These are phyloP conservation scores for Vaccinium vitisidaea DNA, from an alignment of 148 eudicot genomes.

Conservation along the genomic window DNA sequence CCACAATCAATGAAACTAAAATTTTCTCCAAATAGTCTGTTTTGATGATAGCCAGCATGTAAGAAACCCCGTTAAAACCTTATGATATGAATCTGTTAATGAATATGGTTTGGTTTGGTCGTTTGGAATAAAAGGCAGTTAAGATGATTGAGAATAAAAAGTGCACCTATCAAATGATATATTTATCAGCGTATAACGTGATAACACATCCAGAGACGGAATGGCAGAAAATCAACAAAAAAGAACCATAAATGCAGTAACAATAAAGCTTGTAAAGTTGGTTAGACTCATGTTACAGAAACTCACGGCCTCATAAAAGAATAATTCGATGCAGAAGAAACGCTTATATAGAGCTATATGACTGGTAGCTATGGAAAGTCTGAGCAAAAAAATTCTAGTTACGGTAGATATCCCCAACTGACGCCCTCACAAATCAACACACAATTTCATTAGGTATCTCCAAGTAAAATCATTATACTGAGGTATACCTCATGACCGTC, in stretches of 20 bases:
- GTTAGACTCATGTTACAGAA: background rate
- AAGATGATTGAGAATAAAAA: background rate
- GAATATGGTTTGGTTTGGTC: too few species aligned
- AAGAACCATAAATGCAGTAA: background rate
- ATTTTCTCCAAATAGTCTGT: background rate
- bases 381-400: background rate
- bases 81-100: too few species aligned
- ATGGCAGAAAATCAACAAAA: background rate
- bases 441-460: background rate
- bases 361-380: background rate
- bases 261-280: background rate
- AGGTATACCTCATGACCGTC: slow-evolving; percentile 90
- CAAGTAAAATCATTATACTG: background rate
- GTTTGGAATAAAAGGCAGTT: background rate
- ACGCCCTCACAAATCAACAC: background rate
- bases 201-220: background rate
- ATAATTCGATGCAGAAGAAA: background rate
- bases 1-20: background rate
- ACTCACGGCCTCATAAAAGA: background rate
- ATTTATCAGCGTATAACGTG: slow-evolving; percentile 1
- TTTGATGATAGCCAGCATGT: background rate
- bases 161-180: background rate
- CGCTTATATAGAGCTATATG: background rate
- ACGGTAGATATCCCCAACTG: background rate
- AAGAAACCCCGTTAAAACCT: too few species aligned